These are phyloP conservation scores for Dichomitus squalens DNA, from an alignment of 1,284 basidiomycete species.

Conservation along the genomic window DNA sequence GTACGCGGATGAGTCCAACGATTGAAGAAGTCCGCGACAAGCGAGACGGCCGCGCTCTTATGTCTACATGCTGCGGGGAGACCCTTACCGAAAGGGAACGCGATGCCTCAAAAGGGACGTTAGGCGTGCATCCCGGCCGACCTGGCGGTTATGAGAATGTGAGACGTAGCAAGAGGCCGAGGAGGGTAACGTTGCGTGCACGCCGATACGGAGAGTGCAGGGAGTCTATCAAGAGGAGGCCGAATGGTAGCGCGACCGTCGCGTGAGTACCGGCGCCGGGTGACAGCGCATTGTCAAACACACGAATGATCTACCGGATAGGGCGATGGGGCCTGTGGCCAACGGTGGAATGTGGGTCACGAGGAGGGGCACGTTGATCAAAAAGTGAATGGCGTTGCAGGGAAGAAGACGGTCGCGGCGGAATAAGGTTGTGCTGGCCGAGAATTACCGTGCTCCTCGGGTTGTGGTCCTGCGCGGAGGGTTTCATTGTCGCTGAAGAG, in stretches of 20 bases:
- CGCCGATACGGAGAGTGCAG: neutral
- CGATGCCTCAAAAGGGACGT: constrained; percentile 14
- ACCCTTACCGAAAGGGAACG: constrained; percentile 8
- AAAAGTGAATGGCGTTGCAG: constrained; percentile 5
- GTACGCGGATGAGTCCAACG: constrained; percentile 1
- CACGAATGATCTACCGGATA: constrained; percentile 18
- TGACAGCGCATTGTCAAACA: neutral
- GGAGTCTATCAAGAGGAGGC: constrained; percentile 7
- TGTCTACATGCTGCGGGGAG: constrained; percentile 7
- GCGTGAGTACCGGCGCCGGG: neutral
- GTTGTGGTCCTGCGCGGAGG: neutral
- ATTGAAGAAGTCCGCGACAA: neutral
- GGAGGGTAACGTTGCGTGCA: neutral
- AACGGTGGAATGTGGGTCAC: constrained; percentile 11
- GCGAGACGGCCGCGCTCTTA: constrained; percentile 7
- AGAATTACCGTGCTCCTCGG: constrained; percentile 2
- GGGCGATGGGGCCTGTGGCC: constrained; percentile 6
- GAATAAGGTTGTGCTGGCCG: constrained; percentile 7
- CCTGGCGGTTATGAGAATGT: constrained; percentile 4
- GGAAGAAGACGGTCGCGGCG: neutral
- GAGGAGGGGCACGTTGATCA: constrained; percentile 15
- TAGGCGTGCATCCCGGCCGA: constrained; percentile 2
- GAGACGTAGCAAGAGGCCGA: constrained; percentile 10
- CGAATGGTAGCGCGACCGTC: constrained; percentile 21
- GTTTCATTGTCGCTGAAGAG: constrained; percentile 1